Percentiles rank a stretch among this genome's conserved stretches.
phyloP scores from a whole-genome alignment of 1,284 basidiomycete species.

The Phellinidium pouzarii region DNA sequence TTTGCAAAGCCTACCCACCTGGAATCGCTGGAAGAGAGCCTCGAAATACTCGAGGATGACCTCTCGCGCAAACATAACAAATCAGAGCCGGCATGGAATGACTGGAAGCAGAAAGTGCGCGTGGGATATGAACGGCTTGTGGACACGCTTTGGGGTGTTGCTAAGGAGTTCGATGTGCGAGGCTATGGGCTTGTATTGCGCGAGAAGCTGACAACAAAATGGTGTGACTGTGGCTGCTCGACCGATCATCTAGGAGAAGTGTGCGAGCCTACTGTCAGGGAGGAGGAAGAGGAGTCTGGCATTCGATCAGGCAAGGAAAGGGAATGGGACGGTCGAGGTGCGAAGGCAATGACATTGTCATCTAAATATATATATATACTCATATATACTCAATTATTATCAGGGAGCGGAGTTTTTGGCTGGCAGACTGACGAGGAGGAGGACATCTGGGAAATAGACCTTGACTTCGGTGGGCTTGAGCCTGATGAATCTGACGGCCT shows the following conservation, averaged over 20 bases:
- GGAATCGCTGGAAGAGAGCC: constrained; percentile 46
- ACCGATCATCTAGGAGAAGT: constrained; percentile 69
- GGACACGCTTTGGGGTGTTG: constrained; percentile 58
- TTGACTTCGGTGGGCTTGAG: constrained; percentile 51
- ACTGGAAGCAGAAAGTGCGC: constrained; percentile 51
- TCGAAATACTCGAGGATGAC: constrained; percentile 53
- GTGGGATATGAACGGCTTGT: constrained; percentile 55
- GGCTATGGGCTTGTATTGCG: constrained; percentile 62
- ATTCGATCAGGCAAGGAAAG: constrained; percentile 53
- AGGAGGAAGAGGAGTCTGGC: constrained; percentile 53
- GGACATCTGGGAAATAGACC: constrained; percentile 61
- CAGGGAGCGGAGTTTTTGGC: constrained; percentile 51
- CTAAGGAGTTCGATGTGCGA: constrained; percentile 59
- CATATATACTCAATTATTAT: too few relatives aligned
- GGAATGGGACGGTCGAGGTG: constrained; percentile 64
- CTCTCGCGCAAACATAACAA: constrained; percentile 44
- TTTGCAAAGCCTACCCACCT: constrained; percentile 61
- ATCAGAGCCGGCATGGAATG: constrained; percentile 39
- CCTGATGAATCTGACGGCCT: constrained; percentile 41
- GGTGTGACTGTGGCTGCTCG: constrained; percentile 72
- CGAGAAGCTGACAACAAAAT: constrained; percentile 62
- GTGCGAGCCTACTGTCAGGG: constrained; percentile 59
- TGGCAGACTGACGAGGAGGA: constrained; percentile 68
- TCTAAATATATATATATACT: neutral
- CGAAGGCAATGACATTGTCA: constrained; percentile 12